A percentile compares a stretch with the other conserved stretches of the same genome.
Evolutionary conservation across 2,329 filamentous ascomycete species (phyloP).

Genomic region (Colletotrichum filicis): DNA sequence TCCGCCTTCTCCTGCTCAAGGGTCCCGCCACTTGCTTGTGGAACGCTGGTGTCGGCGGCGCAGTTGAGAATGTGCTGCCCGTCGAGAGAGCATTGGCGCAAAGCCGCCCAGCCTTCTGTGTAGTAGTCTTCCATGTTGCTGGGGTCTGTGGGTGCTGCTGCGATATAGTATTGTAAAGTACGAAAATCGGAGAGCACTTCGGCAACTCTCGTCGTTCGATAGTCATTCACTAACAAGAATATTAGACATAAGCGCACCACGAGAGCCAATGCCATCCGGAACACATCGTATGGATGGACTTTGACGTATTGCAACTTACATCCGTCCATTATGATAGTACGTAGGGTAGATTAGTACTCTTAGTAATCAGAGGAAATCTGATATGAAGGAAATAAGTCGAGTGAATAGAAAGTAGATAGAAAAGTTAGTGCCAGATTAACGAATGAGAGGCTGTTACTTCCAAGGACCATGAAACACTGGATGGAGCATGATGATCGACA

Average conservation of each 20-base stretch:
- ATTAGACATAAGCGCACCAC: conserved; percentile 1
- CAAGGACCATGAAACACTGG: not conserved
- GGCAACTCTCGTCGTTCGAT: conserved; percentile 68
- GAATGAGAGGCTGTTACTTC: not conserved
- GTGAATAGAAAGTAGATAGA: not conserved
- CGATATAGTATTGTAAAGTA: conserved; percentile 71
- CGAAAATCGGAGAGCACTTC: conserved; percentile 72
- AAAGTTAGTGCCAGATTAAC: not conserved
- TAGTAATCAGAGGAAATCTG: not conserved
- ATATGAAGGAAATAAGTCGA: not conserved
- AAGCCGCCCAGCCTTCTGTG: conserved; percentile 70
- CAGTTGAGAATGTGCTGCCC: conserved; percentile 74
- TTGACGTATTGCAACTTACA: conserved; percentile 17
- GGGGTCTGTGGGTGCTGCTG: conserved; percentile 66
- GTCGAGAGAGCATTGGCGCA: conserved; percentile 71
- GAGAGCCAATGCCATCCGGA: no score
- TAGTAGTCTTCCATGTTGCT: conserved; percentile 67
- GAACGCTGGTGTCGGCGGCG: conserved; percentile 70
- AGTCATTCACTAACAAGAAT: conserved; percentile 64
- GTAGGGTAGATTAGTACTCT: not conserved
- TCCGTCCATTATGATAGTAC: conserved; percentile 31
- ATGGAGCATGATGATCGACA: not conserved
- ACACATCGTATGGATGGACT: not conserved
- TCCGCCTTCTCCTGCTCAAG: conserved; percentile 72
- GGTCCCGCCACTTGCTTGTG: conserved; percentile 61